Evolutionary conservation across 495 filamentous ascomycete genomes (phyloP).

Genomic region (Penicillium bialowiezense): DNA sequence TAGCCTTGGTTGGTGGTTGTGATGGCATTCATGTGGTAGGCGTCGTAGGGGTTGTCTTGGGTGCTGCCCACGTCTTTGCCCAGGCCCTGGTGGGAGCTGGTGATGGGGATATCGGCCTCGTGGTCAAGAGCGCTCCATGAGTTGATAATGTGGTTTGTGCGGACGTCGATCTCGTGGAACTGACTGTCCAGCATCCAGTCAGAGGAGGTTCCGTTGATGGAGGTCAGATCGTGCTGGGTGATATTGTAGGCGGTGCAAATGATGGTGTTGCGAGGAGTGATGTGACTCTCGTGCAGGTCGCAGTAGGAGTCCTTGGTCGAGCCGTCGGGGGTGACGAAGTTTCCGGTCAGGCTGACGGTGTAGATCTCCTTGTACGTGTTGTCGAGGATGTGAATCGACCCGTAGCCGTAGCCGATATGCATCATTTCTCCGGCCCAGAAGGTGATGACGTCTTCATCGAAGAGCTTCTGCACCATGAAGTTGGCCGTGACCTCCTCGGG

Average conservation of each 20-base stretch:
- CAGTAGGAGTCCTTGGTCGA: conserved; percentile 28
- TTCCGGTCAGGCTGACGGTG: conserved; percentile 26
- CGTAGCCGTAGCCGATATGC: conserved; percentile 31
- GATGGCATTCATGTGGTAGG: conserved; percentile 41
- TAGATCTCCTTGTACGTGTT: conserved; percentile 39
- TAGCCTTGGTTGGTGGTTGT: conserved; percentile 34
- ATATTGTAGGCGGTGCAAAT: conserved; percentile 55
- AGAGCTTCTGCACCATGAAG: conserved; percentile 32
- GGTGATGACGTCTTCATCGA: conserved; percentile 32
- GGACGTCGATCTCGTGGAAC: conserved; percentile 42
- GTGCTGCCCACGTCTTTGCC: conserved; percentile 18
- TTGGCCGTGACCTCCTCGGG: conserved; percentile 34
- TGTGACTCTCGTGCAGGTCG: conserved; percentile 47
- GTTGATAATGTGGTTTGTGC: conserved; percentile 30
- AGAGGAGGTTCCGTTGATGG: conserved; percentile 31
- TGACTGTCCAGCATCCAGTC: conserved; percentile 48
- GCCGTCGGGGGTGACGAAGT: conserved; percentile 30
- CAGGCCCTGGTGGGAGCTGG: conserved; percentile 25
- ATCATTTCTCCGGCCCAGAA: conserved; percentile 38
- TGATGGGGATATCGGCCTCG: conserved; percentile 13
- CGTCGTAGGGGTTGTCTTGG: conserved; percentile 32
- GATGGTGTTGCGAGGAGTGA: conserved; percentile 48
- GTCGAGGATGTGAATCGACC: conserved; percentile 36
- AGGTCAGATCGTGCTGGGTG: conserved; percentile 45
- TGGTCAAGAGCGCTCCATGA: conserved; percentile 35